These are phyloP conservation scores for Cutaneotrichosporon sp. DNA, from an alignment of 1,284 basidiomycete genomes.

Conservation along the genomic window DNA sequence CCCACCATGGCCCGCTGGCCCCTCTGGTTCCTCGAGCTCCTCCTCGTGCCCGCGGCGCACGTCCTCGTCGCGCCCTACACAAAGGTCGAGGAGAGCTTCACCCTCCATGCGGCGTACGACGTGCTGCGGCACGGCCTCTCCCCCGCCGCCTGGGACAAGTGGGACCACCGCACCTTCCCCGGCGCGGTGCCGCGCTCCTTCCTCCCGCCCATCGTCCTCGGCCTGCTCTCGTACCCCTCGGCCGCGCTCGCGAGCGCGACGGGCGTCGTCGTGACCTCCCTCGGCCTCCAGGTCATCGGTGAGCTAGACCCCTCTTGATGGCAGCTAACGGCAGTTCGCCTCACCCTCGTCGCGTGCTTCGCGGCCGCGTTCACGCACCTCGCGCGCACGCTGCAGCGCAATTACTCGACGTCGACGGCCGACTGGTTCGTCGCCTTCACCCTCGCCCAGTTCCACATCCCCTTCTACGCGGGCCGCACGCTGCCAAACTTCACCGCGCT, in stretches of 20 bases:
- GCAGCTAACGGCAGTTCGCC: slow-evolving; percentile 62
- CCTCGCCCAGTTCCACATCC: slow-evolving; percentile 83
- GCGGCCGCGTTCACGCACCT: slow-evolving; percentile 67
- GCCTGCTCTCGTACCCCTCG: slow-evolving; percentile 35
- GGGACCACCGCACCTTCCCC: slow-evolving; percentile 86
- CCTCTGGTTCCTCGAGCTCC: slow-evolving; percentile 62
- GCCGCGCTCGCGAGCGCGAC: slow-evolving; percentile 5
- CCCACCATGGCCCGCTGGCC: slow-evolving; percentile 2
- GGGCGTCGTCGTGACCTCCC: slow-evolving; percentile 23
- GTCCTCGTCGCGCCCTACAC: slow-evolving; percentile 81
- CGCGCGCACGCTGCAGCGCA: slow-evolving; percentile 62
- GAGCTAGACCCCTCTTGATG: too few species aligned
- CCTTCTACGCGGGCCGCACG: slow-evolving; percentile 90
- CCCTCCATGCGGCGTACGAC: slow-evolving; percentile 89
- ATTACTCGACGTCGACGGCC: slow-evolving; percentile 65
- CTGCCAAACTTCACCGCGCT: slow-evolving; percentile 93
- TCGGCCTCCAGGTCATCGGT: slow-evolving; percentile 67
- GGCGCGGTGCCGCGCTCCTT: slow-evolving; percentile 90
- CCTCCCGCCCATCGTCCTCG: slow-evolving; percentile 58
- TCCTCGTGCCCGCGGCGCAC: slow-evolving; percentile 64
- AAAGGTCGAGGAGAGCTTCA: slow-evolving; percentile 98
- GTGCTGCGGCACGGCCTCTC: slow-evolving; percentile 67
- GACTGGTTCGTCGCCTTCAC: slow-evolving; percentile 68
- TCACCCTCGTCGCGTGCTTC: slow-evolving; percentile 71
- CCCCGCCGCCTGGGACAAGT: slow-evolving; percentile 57